Base-by-base conservation (phyloP, 352 stramenopile species). In the Discostella stelligera region DNA sequence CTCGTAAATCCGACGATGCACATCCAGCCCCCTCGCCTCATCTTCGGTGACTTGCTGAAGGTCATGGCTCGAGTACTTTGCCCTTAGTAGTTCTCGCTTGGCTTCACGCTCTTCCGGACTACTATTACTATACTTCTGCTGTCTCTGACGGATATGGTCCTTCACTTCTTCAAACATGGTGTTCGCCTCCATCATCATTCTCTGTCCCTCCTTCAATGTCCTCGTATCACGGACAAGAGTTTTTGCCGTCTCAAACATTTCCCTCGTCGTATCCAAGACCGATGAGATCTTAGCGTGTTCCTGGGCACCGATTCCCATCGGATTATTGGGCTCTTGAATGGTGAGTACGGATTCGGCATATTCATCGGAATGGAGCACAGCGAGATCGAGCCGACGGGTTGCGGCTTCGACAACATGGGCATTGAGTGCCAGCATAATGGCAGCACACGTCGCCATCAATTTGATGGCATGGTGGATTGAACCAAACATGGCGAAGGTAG, bases 41-140 rank as follows among this genome's bases (percentile, higher is more conserved):
- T 74, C 44, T 27, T 68, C 66, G 13, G 25, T 20, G 16, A 27
- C 66, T 25, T 74, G 8, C n/a, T 44, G 18, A 44, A 74, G 3
- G 39, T 74, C 46, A 62, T 74, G 66, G 7, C 27, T 48, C 0
- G 56, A 66, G 56, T 74, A 74, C 52, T 63, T 66, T 16, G 9
- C 56, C n/a, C 55, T 18, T 37, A 59, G 23, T 30, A 62, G 2
- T n/a, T 64, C 46, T 27, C 21, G 56, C 9, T 48, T 58, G 14
- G 18, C 13, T 3, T 65, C 20, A 23, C 20, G 8, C 66, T 9
- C 14, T 48, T n/a, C n/a, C n/a, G n/a, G n/a, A n/a, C n/a, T n/a
- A n/a, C n/a, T n/a, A n/a, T n/a, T n/a, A n/a, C n/a, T n/a, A n/a
- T n/a, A n/a, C n/a, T n/a, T n/a, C n/a, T 59, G 27, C 0, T 30